phyloP scores from a whole-genome alignment of 2,329 filamentous ascomycete genomes.

The Trichothecium sympodiale region DNA sequence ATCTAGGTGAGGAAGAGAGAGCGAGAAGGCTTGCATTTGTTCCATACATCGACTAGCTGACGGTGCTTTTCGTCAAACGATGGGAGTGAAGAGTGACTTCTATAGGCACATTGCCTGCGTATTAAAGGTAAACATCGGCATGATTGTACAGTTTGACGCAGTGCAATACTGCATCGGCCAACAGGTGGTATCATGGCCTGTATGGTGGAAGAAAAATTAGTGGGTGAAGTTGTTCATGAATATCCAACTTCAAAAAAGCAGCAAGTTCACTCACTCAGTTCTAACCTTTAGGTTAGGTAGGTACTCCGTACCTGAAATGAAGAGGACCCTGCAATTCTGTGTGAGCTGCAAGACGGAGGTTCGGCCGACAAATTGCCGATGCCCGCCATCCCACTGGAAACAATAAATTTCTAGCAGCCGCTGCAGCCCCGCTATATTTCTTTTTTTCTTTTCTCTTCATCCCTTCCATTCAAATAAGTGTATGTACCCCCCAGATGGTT shows the following conservation, averaged over 20 bases:
- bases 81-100: constrained; percentile 2
- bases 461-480: constrained; percentile 99
- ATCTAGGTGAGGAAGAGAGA: neutral
- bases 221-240: no score
- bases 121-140: neutral
- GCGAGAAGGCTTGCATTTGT: constrained; percentile 15
- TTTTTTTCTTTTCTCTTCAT: constrained; percentile 47
- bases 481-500: constrained; percentile 39
- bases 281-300: no score
- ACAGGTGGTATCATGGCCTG: constrained; percentile 14
- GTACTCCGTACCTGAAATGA: no score
- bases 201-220: no score
- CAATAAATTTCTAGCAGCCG: constrained; percentile 23
- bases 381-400: constrained; percentile 7
- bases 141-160: constrained; percentile 7
- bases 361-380: constrained; percentile 9
- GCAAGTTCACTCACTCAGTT: no score
- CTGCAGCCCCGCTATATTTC: constrained; percentile 18
- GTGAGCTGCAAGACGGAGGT: no score
- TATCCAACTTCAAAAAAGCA: no score
- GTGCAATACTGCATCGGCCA: constrained; percentile 10
- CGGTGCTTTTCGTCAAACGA: constrained; percentile 9
- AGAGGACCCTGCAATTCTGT: no score
- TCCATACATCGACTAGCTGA: constrained; percentile 16
- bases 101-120: constrained; percentile 7